Percentiles rank a stretch among this genome's conserved stretches.
These are phyloP conservation scores for Irpex sp. DNA, from an alignment of 1,284 basidiomycete genomes.

Conservation along the genomic window DNA sequence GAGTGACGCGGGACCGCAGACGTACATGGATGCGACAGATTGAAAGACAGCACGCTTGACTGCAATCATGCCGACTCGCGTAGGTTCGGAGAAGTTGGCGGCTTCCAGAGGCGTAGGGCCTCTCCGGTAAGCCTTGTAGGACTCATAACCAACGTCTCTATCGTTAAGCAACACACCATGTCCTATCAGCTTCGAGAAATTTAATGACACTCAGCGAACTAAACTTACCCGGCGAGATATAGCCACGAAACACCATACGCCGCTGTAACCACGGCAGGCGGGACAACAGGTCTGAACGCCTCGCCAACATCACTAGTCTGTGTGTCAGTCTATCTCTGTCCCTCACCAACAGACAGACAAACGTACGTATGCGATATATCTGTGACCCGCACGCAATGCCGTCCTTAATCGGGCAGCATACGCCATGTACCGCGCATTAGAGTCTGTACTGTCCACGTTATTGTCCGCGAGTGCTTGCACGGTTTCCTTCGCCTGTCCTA, in stretches of 20 bases:
- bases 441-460: conserved; percentile 60
- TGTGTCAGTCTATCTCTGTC: conserved; percentile 25
- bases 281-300: conserved; percentile 87
- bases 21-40: conserved; percentile 84
- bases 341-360: conserved; percentile 7
- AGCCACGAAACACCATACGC: conserved; percentile 89
- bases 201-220: conserved; percentile 8
- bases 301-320: conserved; percentile 90
- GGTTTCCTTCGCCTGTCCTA: background rate
- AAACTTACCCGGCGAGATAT: conserved; percentile 58
- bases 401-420: conserved; percentile 80
- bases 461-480: conserved; percentile 47
- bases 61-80: conserved; percentile 67
- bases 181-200: background rate
- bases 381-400: conserved; percentile 67
- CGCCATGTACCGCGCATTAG: conserved; percentile 65
- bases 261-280: conserved; percentile 73
- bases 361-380: conserved; percentile 81
- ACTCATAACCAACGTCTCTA: conserved; percentile 89
- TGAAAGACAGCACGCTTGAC: conserved; percentile 84
- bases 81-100: conserved; percentile 73
- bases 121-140: conserved; percentile 78
- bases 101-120: conserved; percentile 76
- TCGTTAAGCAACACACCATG: conserved; percentile 19
- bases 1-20: conserved; percentile 9